Conservation (phyloP, 192 early-diverging fungal genomes). For the Podila minutissima region DNA sequence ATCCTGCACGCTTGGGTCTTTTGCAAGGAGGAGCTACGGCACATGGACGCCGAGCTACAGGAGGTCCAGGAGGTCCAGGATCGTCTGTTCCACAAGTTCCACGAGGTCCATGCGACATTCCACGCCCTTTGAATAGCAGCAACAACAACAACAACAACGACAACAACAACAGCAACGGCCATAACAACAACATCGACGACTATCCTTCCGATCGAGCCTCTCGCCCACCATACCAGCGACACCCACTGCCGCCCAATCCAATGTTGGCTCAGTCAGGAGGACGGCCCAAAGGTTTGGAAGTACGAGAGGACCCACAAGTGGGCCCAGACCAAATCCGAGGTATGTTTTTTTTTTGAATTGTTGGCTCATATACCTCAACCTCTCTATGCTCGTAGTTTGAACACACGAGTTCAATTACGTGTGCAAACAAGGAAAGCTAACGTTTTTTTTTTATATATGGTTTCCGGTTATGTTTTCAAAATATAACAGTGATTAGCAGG, state of each 20-base stretch:
- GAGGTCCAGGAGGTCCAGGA: background rate
- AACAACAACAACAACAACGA: background rate
- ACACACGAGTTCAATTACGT: background rate
- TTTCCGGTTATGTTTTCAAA: background rate
- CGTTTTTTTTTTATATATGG: background rate
- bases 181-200: background rate
- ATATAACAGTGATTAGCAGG: constrained; percentile 45
- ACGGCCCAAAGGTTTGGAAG: background rate
- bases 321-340: constrained; percentile 41
- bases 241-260: background rate
- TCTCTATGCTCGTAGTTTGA: background rate
- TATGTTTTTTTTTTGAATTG: constrained; percentile 4
- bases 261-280: background rate
- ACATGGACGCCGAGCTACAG: background rate
- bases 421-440: no score
- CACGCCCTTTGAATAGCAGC: background rate
- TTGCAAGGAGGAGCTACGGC: background rate
- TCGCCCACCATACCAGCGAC: background rate
- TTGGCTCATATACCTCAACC: background rate
- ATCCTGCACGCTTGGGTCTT: constrained; percentile 2
- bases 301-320: constrained; percentile 28
- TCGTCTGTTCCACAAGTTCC: no score
- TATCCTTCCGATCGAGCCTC: background rate
- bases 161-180: background rate
- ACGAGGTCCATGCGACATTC: no score